Evolutionary conservation across 495 filamentous ascomycete species (phyloP).

Genomic region (Neurospora sublineolata): DNA sequence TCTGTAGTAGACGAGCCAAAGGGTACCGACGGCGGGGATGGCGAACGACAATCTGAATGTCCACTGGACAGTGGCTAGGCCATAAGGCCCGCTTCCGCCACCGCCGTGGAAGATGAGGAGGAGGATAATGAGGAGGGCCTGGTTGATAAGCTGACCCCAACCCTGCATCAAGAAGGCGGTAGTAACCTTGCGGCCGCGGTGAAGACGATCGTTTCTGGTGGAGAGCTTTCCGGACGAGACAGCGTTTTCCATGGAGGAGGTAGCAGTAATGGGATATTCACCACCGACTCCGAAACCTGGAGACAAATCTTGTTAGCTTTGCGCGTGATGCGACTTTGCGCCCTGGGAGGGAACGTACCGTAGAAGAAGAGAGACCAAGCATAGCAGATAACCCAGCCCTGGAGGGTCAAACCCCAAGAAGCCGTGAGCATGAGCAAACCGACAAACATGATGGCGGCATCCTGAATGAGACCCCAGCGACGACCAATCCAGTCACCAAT

Average conservation of each 20-base stretch:
- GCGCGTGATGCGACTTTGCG: neutral
- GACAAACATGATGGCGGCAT: conserved; percentile 84
- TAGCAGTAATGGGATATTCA: conserved; percentile 92
- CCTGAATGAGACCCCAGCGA: conserved; percentile 85
- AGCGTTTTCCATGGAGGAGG: conserved; percentile 88
- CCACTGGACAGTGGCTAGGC: conserved; percentile 59
- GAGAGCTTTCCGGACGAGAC: conserved; percentile 75
- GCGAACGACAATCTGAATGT: conserved; percentile 78
- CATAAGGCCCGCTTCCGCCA: conserved; percentile 61
- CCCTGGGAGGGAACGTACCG: conserved; percentile 27
- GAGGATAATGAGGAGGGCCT: conserved; percentile 68
- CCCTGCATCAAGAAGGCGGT: conserved; percentile 94
- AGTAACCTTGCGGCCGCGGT: conserved; percentile 86
- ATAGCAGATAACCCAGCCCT: conserved; percentile 91
- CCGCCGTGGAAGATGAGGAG: conserved; percentile 73
- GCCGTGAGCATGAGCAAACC: conserved; percentile 79
- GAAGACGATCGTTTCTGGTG: conserved; percentile 77
- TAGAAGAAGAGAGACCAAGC: conserved; percentile 86
- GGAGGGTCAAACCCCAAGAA: conserved; percentile 68
- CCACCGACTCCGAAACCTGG: conserved; percentile 74
- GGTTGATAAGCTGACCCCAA: conserved; percentile 91
- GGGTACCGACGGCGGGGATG: conserved; percentile 71
- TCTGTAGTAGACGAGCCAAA: conserved; percentile 90
- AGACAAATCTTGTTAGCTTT: conserved; percentile 2
- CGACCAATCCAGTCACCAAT: conserved; percentile 62